Evolutionary conservation across 306 rosid genomes (phyloP), one percentile per base, ranked within the genome.

Genomic region (Corylus heterophylla): DNA sequence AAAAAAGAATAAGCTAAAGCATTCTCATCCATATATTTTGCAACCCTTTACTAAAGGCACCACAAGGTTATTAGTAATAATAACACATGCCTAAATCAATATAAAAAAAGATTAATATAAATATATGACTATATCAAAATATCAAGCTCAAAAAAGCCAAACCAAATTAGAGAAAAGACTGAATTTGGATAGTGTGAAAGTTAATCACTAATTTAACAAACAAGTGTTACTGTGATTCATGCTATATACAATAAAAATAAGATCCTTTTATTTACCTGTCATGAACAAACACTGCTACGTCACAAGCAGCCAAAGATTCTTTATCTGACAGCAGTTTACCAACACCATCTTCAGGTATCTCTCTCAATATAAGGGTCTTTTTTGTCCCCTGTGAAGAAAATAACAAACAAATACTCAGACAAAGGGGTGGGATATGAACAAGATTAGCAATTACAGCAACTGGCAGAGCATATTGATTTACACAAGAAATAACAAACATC

Each of bases 231-330:
- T 37, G 67, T 29, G 66, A 71, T 76, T 73, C 22, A 71, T 48
- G 7, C 54, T 16, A 74, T 42, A 14, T 78, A 54, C 45, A 35
- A 71, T 39, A 12, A 42, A 6, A 42, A 61, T 29, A 6, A n/a
- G 27, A 49, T 22, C n/a, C 44, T 54, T 56, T 39, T 47, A 50
- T 78, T 87, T 78, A 93, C 99, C 99, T 90, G 89, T 93, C 98
- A 71, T 91, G 92, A 82, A 91, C 93, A 86, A 96, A 93, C 80
- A 93, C 86, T 47, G 98, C 99, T 52, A 95, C 85, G 78, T 91
- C 99, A 81, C 98, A 93, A 35, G 92, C 88, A 76, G 99, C 98
- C 90, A 95, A 85, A 83, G 98, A 89, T 79, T 91, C 99, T 86
- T 91, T 95, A 76, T 80, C 87, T 76, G 90, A 86, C 76, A 95